Base-by-base conservation (phyloP, 257 asterid genomes). In the Solanum gracilifrons region DNA sequence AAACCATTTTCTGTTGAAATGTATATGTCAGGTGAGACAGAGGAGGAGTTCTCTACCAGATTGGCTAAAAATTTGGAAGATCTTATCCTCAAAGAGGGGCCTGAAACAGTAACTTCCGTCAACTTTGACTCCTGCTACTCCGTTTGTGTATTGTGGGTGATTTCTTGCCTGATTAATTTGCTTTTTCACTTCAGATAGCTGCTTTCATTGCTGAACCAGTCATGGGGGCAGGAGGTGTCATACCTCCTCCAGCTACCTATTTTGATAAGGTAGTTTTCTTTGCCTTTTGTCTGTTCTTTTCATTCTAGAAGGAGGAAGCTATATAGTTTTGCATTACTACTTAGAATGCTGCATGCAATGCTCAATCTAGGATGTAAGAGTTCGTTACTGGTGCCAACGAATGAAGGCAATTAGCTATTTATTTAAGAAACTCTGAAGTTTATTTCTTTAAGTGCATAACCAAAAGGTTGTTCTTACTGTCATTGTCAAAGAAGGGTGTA, bases 181-280 rank as follows among this genome's bases (percentile, higher is more conserved):
- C 37, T 35, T 69, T 66, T 15, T 69, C 62, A 55, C 91, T 87
- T 84, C 94, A 97, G 99, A 92, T 97, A 89, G 98, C 97, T 89
- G 99, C 99, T 18, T 97, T 97, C 87, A 95, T 97, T 88, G 99
- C 98, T 0, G 99, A 97, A 89, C 99, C 99, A 72, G 95, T 97
- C 88, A 95, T 97, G 97, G 99, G 99, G n/a, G 99, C 99, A 9
- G 99, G 98, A 48, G 99, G 99, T 0, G 99, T 97, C 86, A 93
- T 97, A 74, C 97, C 91, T 87, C 99, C 98, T 31, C 99, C 99
- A 12, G 98, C 98, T 71, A 93, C 96, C 37, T 97, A 97, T 89
- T 97, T 97, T 76, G 98, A 97, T 16, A 97, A 97, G 98, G 99
- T 95, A 62, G 71, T 89, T 37, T 84, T 83, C 55, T 13, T 31